These are phyloP conservation scores for Myxozyma sirexii DNA, from an alignment of 805 yeast species.

Conservation along the genomic window DNA sequence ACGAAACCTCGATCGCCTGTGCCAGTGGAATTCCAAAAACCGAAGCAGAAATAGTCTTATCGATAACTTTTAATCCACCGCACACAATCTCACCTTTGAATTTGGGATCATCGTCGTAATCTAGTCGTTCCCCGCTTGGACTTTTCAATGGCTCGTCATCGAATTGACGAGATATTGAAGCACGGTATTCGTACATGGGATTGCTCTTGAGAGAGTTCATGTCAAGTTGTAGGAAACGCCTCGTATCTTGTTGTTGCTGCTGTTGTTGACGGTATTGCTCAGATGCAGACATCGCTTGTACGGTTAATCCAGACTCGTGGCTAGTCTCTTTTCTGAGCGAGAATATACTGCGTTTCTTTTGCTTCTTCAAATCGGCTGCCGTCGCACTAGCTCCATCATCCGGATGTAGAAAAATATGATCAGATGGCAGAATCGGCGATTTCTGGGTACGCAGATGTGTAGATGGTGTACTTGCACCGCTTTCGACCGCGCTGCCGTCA, in stretches of 20 bases:
- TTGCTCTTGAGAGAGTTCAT: conserved; percentile 19
- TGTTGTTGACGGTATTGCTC: conserved; percentile 19
- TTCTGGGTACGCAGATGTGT: not conserved
- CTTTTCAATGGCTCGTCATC: conserved; percentile 2
- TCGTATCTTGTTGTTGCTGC: conserved; percentile 25
- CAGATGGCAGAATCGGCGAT: not conserved
- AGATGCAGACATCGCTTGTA: not conserved
- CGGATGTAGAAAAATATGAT: not conserved
- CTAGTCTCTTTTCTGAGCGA: conserved; percentile 47
- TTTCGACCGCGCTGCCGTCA: not conserved
- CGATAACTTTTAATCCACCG: conserved; percentile 24
- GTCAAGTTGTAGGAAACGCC: conserved; percentile 23
- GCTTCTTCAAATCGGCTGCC: conserved; percentile 49
- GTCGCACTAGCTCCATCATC: not conserved
- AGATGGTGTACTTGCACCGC: conserved; percentile 3
- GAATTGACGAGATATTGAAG: conserved; percentile 9
- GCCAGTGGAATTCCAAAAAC: conserved; percentile 29
- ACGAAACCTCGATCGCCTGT: conserved; percentile 29
- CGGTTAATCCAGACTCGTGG: not conserved
- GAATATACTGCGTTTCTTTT: conserved; percentile 61
- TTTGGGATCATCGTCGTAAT: conserved; percentile 18
- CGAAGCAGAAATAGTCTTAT: conserved; percentile 11
- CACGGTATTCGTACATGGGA: conserved; percentile 32
- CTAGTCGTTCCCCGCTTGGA: not conserved
- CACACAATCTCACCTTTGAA: conserved; percentile 22